Conservation (phyloP, 768 basidiomycete species). For the Sporobolomyces pararoseus region DNA sequence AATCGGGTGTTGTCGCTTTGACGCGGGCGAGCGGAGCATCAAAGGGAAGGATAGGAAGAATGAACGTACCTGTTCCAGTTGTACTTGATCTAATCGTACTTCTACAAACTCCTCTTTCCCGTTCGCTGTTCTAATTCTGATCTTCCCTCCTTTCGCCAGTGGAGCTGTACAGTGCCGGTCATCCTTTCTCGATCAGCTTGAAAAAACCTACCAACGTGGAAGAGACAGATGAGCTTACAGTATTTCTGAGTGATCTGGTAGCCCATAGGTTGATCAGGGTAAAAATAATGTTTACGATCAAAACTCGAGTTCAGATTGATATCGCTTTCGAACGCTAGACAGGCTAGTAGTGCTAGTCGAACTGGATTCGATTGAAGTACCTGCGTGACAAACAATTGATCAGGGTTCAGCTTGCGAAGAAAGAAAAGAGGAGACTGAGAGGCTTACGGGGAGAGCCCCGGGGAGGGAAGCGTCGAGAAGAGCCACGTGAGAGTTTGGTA, state of each 20-base stretch:
- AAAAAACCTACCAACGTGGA: not conserved
- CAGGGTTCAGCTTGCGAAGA: not conserved
- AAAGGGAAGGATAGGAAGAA: not conserved
- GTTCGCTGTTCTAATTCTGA: not conserved
- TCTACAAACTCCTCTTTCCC: constrained; percentile 38
- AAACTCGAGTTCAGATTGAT: constrained; percentile 57
- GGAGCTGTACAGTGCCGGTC: constrained; percentile 58
- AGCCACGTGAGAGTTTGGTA: constrained; percentile 70
- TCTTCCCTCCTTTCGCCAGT: constrained; percentile 65
- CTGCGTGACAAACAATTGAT: constrained; percentile 27
- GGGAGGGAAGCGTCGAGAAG: constrained; percentile 85
- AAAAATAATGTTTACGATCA: constrained; percentile 98
- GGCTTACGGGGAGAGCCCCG: constrained; percentile 78
- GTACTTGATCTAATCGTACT: constrained; percentile 88
- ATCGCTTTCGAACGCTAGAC: constrained; percentile 62
- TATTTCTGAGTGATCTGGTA: constrained; percentile 98
- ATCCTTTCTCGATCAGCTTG: not conserved
- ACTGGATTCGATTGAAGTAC: constrained; percentile 53
- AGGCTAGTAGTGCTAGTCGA: constrained; percentile 72
- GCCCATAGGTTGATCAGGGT: constrained; percentile 85
- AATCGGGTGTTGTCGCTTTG: no score
- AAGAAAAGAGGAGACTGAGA: not conserved
- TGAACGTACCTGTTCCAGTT: constrained; percentile 76
- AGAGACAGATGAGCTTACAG: constrained; percentile 53
- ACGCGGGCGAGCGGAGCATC: no score